Evolutionary conservation across 345 rosid species (phyloP).

Genomic region (Eutrema japonicum): DNA sequence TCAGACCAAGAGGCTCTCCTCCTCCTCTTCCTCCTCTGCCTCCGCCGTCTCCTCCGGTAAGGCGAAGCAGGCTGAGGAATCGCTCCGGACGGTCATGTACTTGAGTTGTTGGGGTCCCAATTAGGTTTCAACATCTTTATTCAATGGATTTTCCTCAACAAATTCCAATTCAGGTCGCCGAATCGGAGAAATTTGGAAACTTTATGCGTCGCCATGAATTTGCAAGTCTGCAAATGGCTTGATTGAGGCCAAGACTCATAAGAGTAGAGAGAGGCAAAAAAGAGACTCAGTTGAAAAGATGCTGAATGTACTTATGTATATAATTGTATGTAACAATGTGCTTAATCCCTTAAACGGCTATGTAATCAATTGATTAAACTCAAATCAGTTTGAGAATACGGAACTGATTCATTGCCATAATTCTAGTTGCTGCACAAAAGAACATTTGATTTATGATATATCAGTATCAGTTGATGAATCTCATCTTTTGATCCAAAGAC

Average conservation of each 20-base stretch:
- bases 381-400: background rate
- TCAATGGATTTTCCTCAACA: background rate
- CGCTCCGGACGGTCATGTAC: slow-evolving; percentile 59
- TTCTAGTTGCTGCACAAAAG: too few relatives aligned
- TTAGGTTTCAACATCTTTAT: background rate
- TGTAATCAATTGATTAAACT: background rate
- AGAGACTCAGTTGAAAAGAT: background rate
- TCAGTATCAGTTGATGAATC: too few relatives aligned
- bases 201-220: background rate
- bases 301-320: background rate
- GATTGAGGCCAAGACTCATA: slow-evolving; percentile 2
- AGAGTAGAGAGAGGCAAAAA: background rate
- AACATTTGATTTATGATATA: too few relatives aligned
- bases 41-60: slow-evolving; percentile 29
- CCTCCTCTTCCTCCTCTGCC: slow-evolving; percentile 43
- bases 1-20: slow-evolving; percentile 52
- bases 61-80: slow-evolving; percentile 49
- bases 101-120: slow-evolving; percentile 72
- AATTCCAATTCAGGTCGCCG: background rate
- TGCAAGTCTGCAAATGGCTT: background rate
- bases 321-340: background rate
- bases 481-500: too few relatives aligned
- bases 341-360: background rate
- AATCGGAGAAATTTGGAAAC: background rate
- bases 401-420: background rate